Evolutionary conservation across 345 rosid genomes (phyloP).

Genomic region (Triadica sebifera): DNA sequence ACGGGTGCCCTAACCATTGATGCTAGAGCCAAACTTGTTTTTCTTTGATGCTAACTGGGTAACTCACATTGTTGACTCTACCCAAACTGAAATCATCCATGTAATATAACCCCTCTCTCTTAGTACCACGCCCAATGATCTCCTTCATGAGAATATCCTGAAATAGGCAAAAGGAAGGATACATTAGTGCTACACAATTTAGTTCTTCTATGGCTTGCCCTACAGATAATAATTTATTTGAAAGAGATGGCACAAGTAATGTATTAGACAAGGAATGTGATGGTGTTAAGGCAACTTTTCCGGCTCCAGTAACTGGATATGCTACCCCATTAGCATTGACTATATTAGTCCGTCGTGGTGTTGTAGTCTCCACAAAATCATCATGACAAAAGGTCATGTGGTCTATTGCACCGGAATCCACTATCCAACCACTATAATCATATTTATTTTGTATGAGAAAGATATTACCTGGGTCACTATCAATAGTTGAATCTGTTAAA

Average conservation of each 20-base stretch:
- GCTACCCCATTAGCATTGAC: not conserved
- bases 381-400: not conserved
- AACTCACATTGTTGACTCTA: not conserved
- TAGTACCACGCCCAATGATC: not conserved
- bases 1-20: not conserved
- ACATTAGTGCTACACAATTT: not conserved
- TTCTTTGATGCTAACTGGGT: not conserved
- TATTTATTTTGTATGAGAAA: too few relatives aligned
- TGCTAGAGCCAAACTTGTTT: not conserved
- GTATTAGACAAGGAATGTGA: not conserved
- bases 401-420: too few relatives aligned
- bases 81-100: constrained; percentile 1
- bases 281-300: not conserved
- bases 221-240: not conserved
- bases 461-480: too few relatives aligned
- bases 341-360: not conserved
- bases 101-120: not conserved
- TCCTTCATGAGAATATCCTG: not conserved
- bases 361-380: not conserved
- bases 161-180: not conserved
- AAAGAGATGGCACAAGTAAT: not conserved
- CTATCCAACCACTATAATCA: too few relatives aligned
- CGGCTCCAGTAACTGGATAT: not conserved
- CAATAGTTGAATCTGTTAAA: too few relatives aligned
- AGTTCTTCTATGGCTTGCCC: not conserved